Conservation (phyloP, 306 rosid species). For the Cajanus cajan region DNA sequence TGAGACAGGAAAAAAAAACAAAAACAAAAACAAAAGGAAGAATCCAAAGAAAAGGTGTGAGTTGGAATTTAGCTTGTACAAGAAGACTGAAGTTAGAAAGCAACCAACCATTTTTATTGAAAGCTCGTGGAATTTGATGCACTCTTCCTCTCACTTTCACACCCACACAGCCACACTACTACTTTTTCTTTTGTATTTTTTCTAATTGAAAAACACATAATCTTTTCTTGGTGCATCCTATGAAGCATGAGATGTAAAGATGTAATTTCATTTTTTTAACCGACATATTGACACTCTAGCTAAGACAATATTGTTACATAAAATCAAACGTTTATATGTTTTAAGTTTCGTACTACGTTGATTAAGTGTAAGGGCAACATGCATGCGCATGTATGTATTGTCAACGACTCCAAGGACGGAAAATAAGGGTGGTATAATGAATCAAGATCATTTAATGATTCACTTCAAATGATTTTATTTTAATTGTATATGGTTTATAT, state of each 20-base stretch:
- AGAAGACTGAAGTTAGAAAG: constrained; percentile 70
- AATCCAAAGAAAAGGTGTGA: constrained; percentile 74
- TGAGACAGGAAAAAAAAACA: not conserved
- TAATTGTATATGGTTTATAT: no score
- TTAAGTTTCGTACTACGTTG: not conserved
- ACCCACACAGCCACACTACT: not conserved
- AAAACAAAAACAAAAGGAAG: constrained; percentile 27
- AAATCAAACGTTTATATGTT: not conserved
- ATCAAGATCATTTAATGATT: not conserved
- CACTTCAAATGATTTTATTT: not conserved
- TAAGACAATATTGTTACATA: not conserved
- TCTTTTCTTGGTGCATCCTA: constrained; percentile 33
- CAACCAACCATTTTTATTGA: constrained; percentile 67
- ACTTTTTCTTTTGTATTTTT: not conserved
- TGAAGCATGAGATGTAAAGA: not conserved
- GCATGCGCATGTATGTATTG: not conserved
- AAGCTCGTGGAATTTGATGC: constrained; percentile 80
- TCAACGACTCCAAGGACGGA: not conserved
- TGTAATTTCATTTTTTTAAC: not conserved
- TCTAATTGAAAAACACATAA: not conserved
- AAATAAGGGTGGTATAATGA: not conserved
- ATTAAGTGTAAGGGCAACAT: not conserved
- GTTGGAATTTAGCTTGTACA: constrained; percentile 75
- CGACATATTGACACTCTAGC: not conserved
- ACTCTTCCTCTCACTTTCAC: constrained; percentile 32